Conservation (phyloP, 208 protist species). For the Trypanosoma brucei region DNA sequence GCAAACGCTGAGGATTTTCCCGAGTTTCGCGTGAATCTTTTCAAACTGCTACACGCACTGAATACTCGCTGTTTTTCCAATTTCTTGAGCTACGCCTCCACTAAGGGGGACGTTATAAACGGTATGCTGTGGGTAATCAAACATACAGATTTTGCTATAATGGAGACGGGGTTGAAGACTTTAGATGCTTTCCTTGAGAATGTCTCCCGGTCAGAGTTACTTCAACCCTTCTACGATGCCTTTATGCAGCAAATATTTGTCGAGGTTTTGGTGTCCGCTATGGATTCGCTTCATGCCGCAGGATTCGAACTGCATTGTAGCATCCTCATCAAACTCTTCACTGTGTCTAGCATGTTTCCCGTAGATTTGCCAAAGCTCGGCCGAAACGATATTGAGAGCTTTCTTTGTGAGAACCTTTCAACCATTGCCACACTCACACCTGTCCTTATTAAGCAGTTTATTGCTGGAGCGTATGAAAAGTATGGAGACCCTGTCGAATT, state of each 20-base stretch:
- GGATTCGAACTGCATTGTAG: constrained; percentile 69
- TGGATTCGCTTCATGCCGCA: constrained; percentile 81
- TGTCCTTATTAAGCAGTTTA: constrained; percentile 44
- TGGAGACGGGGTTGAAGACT: constrained; percentile 89
- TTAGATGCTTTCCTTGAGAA: constrained; percentile 91
- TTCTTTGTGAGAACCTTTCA: constrained; percentile 49
- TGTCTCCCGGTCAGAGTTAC: constrained; percentile 45
- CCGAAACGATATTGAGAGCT: constrained; percentile 39
- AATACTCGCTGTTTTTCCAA: constrained; percentile 92
- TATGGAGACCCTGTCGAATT: constrained; percentile 42
- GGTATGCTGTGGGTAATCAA: constrained; percentile 97
- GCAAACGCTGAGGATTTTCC: constrained; percentile 95
- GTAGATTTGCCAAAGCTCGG: constrained; percentile 45
- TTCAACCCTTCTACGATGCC: constrained; percentile 62
- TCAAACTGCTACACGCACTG: constrained; percentile 94
- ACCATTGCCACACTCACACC: constrained; percentile 65
- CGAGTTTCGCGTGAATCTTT: constrained; percentile 97
- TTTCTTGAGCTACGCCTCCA: constrained; percentile 67
- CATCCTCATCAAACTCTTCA: constrained; percentile 76
- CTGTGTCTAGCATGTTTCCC: constrained; percentile 55
- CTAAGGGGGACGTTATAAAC: constrained; percentile 87
- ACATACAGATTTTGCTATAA: constrained; percentile 95
- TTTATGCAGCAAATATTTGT: constrained; percentile 80
- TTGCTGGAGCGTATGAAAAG: constrained; percentile 42
- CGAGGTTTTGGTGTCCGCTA: constrained; percentile 73